Evolutionary conservation across 768 basidiomycete genomes (phyloP).

Genomic region (Leccinellum albellum): DNA sequence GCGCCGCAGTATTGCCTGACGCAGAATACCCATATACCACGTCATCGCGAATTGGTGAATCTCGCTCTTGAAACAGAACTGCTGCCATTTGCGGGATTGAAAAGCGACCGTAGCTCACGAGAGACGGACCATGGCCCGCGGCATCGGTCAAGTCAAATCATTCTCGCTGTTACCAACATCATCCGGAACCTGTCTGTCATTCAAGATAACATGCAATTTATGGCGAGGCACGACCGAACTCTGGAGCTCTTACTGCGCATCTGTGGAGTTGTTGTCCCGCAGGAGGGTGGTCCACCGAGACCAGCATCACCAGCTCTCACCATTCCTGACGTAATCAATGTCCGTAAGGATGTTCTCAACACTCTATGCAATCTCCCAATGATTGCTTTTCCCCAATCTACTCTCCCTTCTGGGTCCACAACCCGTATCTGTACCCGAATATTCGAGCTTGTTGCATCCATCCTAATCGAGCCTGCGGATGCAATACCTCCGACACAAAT

Average conservation of each 20-base stretch:
- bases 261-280: constrained; percentile 45
- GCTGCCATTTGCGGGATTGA: constrained; percentile 57
- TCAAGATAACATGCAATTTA: constrained; percentile 62
- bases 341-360: constrained; percentile 76
- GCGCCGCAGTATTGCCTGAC: constrained; percentile 23
- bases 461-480: constrained; percentile 68
- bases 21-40: constrained; percentile 42
- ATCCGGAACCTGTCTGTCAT: constrained; percentile 82
- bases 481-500: constrained; percentile 58
- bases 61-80: constrained; percentile 54
- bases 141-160: constrained; percentile 59
- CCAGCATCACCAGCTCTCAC: constrained; percentile 61
- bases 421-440: constrained; percentile 51
- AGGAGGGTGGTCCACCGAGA: constrained; percentile 30
- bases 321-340: constrained; percentile 61
- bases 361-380: constrained; percentile 61
- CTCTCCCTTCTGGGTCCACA: constrained; percentile 39
- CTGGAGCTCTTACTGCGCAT: constrained; percentile 66
- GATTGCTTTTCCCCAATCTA: constrained; percentile 44
- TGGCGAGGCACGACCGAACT: constrained; percentile 62
- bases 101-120: constrained; percentile 43
- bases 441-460: constrained; percentile 69
- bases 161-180: constrained; percentile 72
- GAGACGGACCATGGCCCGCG: constrained; percentile 50
- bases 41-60: constrained; percentile 63